These are phyloP conservation scores for Teunomyces gatunensis DNA, from an alignment of 805 yeast species.

Conservation along the genomic window DNA sequence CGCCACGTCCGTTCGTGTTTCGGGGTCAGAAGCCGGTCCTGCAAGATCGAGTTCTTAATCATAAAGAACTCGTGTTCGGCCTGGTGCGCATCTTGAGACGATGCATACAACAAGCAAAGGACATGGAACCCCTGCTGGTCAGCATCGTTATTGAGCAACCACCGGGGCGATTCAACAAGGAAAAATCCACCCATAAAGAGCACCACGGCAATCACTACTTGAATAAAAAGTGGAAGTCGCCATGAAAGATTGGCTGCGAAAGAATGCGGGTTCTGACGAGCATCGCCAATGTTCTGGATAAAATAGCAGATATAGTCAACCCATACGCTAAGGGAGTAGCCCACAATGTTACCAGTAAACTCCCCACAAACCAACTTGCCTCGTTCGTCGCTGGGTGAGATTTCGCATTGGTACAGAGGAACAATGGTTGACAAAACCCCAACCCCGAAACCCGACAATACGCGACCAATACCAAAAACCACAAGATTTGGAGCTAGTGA, in stretches of 20 bases:
- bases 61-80: slow-evolving; percentile 43
- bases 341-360: slow-evolving; percentile 81
- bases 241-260: slow-evolving; percentile 53
- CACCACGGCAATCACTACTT: slow-evolving; percentile 68
- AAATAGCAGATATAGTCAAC: slow-evolving; percentile 75
- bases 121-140: slow-evolving; percentile 53
- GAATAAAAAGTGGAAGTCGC: slow-evolving; percentile 77
- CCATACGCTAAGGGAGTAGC: slow-evolving; percentile 84
- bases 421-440: slow-evolving; percentile 82
- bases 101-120: slow-evolving; percentile 32
- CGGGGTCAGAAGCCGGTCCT: slow-evolving; percentile 38
- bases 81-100: slow-evolving; percentile 28
- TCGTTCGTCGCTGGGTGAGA: slow-evolving; percentile 82
- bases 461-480: slow-evolving; percentile 68
- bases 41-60: slow-evolving; percentile 45
- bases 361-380: slow-evolving; percentile 85
- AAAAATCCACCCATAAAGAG: slow-evolving; percentile 72
- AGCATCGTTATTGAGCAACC: slow-evolving; percentile 80
- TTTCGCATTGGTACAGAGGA: slow-evolving; percentile 86
- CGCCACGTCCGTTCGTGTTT: slow-evolving; percentile 41
- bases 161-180: slow-evolving; percentile 86
- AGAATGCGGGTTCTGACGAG: slow-evolving; percentile 31
- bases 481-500: slow-evolving; percentile 54
- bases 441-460: slow-evolving; percentile 81
- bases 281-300: slow-evolving; percentile 50